phyloP scores from a whole-genome alignment of 176 grass and related monocot species.

The Rhipidocladum racemiflorum region DNA sequence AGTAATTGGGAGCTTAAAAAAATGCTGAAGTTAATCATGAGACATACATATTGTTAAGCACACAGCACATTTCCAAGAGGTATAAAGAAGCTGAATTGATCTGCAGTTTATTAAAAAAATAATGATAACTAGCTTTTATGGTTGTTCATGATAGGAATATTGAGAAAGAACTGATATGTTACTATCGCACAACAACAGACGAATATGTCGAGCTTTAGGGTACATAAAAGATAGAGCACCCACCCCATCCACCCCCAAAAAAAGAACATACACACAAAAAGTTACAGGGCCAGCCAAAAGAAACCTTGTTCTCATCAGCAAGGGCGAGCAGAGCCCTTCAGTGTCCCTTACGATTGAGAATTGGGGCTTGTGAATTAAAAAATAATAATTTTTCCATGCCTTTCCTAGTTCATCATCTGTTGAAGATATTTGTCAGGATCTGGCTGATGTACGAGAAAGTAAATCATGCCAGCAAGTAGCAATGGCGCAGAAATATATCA shows the following conservation, averaged over 20 bases:
- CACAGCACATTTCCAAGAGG: not conserved
- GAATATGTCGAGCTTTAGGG: not conserved
- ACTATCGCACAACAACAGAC: not conserved
- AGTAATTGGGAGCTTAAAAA: not conserved
- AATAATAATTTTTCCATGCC: not conserved
- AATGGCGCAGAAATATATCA: not conserved
- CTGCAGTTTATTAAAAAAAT: not conserved
- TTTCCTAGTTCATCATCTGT: not conserved
- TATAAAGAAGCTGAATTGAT: not conserved
- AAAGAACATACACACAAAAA: not conserved
- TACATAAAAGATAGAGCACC: not conserved
- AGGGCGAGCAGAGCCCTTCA: not conserved
- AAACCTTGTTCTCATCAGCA: not conserved
- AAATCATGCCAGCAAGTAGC: not conserved
- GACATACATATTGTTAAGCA: not conserved
- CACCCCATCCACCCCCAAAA: not conserved
- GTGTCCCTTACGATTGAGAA: not conserved
- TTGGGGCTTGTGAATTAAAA: not conserved
- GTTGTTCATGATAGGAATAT: not conserved
- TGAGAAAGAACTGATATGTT: not conserved
- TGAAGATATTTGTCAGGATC: not conserved
- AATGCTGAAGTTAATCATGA: not conserved
- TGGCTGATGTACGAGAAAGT: not conserved
- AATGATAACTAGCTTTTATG: not conserved
- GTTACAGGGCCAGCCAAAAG: not conserved